These are phyloP conservation scores for Cladosporium sp. DNA, from an alignment of 2,329 filamentous ascomycete species.

Conservation along the genomic window DNA sequence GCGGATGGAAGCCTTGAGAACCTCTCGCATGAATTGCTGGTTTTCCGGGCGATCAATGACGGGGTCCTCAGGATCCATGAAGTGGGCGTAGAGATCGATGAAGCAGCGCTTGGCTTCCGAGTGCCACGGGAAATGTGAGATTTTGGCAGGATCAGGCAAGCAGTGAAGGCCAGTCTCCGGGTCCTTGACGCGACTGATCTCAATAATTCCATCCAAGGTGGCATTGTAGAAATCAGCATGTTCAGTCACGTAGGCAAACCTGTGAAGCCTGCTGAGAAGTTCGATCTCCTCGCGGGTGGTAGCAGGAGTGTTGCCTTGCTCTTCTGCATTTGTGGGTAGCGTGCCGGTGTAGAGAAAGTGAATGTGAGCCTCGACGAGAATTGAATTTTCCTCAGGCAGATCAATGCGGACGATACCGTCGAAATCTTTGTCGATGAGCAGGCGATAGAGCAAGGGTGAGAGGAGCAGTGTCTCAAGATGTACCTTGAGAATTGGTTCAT, in stretches of 20 bases:
- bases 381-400: too few species aligned
- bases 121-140: background rate
- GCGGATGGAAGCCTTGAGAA: background rate
- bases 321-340: background rate
- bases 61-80: background rate
- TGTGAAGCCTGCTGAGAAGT: background rate
- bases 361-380: background rate
- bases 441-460: background rate
- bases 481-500: too few species aligned
- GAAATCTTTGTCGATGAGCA: too few species aligned
- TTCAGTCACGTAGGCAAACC: accelerated
- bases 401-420: background rate
- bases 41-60: background rate
- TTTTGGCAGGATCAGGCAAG: background rate
- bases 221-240: background rate
- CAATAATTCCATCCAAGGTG: background rate
- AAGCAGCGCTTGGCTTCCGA: background rate
- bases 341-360: background rate
- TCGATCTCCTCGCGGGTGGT: background rate
- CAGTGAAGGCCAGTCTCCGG: background rate
- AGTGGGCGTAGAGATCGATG: background rate
- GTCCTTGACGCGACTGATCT: background rate
- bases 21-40: background rate
- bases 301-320: background rate
- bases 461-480: background rate